Base-by-base conservation (phyloP, 495 filamentous ascomycete genomes). In the Aspergillus coremiiformis region DNA sequence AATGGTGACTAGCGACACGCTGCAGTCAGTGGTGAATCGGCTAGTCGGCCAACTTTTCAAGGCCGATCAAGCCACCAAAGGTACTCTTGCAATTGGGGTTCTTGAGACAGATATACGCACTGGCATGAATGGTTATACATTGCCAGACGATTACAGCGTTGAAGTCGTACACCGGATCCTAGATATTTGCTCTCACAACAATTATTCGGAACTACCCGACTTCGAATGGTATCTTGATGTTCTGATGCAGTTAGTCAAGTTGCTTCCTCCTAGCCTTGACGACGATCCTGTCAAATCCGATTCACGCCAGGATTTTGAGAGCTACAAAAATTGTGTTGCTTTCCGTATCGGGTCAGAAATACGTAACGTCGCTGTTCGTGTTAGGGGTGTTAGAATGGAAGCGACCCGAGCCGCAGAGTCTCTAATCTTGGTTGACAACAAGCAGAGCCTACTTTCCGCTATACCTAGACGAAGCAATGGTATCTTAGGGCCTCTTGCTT, bases 141-240 rank as follows among this genome's bases (percentile, higher is more conserved):
- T 96, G 14, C 89, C 93, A 5, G 81, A 87, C 50, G 89, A 93
- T 41, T 97, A 96, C 65, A 83, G 81, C 32, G 65, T 83, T 10
- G 84, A 84, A 53, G 86, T 96, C 24, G 84, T 96, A 23, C 77
- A 78, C 30, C 78, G 84, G 39, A 89, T 96, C 49, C 61, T 97
- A 19, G 84, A 86, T 51, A 93, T 98, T 78, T 97, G 94, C 67
- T 88, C 87, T n/a, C 79, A 84, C 44, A 84, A 89, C 54, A 95
- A 89, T 51, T 98, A 96, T 66, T 77, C 81, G 14, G 87, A 87
- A 60, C 69, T 97, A 42, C 70, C 70, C 41, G 93, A 98, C 63
- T 97, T 98, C 64, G 93, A 95, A 54, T 98, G 93, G 93, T 97
- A 97, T 70, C 82, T 97, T 44, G 83, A 87, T 52, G 78, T 91